phyloP scores from a whole-genome alignment of 805 yeast species.

The Nakazawaea wickerhamii region DNA sequence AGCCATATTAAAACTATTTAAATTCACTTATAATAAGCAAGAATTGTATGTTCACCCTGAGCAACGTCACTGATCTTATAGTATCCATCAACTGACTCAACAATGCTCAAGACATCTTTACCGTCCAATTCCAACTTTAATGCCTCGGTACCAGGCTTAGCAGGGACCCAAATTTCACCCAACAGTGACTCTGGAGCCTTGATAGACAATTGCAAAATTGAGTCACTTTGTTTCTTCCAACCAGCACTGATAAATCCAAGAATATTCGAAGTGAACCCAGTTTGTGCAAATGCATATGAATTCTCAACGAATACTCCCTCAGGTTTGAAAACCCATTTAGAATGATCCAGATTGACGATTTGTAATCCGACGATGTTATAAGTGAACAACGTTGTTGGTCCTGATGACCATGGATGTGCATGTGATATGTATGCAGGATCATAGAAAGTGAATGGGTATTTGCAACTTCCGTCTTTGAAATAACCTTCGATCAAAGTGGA shows the following conservation, averaged over 20 bases:
- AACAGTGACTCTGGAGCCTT: not conserved
- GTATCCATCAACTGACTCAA: no score
- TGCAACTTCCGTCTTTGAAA: slow-evolving; percentile 13
- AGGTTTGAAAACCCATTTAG: slow-evolving; percentile 9
- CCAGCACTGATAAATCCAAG: slow-evolving; percentile 14
- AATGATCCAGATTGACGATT: slow-evolving; percentile 7
- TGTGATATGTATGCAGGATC: slow-evolving; percentile 14
- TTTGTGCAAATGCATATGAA: slow-evolving; percentile 11
- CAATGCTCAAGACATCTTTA: not conserved
- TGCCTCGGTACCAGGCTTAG: not conserved
- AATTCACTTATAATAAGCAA: not conserved
- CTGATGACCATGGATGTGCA: slow-evolving; percentile 14
- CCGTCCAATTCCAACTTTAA: not conserved
- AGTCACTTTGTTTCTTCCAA: slow-evolving; percentile 8
- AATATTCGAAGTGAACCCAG: slow-evolving; percentile 12
- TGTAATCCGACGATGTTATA: slow-evolving; percentile 12
- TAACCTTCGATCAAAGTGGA: slow-evolving; percentile 15
- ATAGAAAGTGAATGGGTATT: slow-evolving; percentile 13
- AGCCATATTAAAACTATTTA: no score
- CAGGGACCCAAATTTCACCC: slow-evolving; percentile 1
- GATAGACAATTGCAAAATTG: not conserved
- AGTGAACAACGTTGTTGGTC: slow-evolving; percentile 12
- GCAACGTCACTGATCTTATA: not conserved
- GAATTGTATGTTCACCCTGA: not conserved
- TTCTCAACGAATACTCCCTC: slow-evolving; percentile 10